These are phyloP conservation scores for Trichoderma hamatum DNA, from an alignment of 2,329 filamentous ascomycete genomes.

Conservation along the genomic window DNA sequence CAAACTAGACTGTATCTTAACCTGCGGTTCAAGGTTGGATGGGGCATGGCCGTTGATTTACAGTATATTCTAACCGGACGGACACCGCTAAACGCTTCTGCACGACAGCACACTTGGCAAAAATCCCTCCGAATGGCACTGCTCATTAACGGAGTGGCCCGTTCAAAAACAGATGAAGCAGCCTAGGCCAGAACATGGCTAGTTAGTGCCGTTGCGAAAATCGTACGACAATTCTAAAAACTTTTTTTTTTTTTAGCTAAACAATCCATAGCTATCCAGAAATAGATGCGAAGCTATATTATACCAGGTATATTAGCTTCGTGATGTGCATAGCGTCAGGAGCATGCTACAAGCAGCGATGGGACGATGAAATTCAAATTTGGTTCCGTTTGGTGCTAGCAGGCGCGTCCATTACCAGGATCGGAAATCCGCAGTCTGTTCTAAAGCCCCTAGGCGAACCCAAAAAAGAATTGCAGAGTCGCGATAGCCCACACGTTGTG, in stretches of 20 bases:
- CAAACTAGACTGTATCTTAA: background rate
- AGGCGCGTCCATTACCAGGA: background rate
- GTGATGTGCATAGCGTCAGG: background rate
- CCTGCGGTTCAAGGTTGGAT: background rate
- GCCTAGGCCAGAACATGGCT: background rate
- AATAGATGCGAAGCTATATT: background rate
- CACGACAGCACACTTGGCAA: background rate
- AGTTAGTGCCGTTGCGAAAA: background rate
- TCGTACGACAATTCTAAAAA: constrained; percentile 16
- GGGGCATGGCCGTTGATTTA: background rate
- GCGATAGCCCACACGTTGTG: background rate
- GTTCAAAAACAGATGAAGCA: background rate
- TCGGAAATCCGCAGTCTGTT: background rate
- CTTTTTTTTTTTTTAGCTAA: background rate
- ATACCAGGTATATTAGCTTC: background rate
- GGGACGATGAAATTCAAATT: background rate
- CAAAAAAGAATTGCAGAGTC: background rate
- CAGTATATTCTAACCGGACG: background rate
- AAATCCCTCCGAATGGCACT: background rate
- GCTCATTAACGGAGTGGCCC: background rate
- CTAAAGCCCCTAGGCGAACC: background rate
- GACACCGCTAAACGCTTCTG: background rate
- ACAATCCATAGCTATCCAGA: background rate
- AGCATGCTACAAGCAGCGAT: background rate
- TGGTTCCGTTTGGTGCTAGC: background rate